Conservation (phyloP, 2,329 filamentous ascomycete genomes). For the Beauveria rudraprayagi region DNA sequence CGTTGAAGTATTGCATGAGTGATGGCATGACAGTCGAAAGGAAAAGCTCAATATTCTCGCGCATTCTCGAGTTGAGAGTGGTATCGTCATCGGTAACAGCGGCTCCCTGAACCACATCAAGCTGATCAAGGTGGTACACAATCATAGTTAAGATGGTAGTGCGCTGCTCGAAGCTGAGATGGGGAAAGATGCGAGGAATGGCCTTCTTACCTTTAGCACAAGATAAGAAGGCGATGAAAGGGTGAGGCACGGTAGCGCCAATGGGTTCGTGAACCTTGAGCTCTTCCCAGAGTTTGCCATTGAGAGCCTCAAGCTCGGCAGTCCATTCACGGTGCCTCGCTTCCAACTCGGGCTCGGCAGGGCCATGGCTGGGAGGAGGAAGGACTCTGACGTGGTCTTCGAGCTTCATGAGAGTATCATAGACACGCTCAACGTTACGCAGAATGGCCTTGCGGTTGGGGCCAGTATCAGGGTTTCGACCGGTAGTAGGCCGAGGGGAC, state of each 20-base stretch:
- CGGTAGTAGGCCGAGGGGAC: constrained; percentile 41
- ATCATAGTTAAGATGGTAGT: constrained; percentile 96
- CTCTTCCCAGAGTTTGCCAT: constrained; percentile 72
- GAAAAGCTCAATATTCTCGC: constrained; percentile 91
- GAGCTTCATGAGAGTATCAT: constrained; percentile 81
- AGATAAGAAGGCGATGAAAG: constrained; percentile 92
- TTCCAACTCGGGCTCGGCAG: constrained; percentile 55
- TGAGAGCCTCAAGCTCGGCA: constrained; percentile 53
- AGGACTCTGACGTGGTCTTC: constrained; percentile 85
- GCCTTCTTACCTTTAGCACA: constrained; percentile 95
- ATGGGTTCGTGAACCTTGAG: constrained; percentile 93
- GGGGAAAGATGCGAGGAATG: constrained; percentile 88
- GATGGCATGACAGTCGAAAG: constrained; percentile 81
- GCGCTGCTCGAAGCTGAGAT: constrained; percentile 85
- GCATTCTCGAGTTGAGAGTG: constrained; percentile 62
- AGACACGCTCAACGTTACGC: constrained; percentile 81
- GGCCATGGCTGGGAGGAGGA: constrained; percentile 52
- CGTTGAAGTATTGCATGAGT: constrained; percentile 81
- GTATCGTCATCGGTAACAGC: constrained; percentile 67
- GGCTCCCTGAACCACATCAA: constrained; percentile 81
- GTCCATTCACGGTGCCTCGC: constrained; percentile 71
- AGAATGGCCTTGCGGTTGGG: constrained; percentile 77
- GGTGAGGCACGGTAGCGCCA: constrained; percentile 67
- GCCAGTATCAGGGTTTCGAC: constrained; percentile 34
- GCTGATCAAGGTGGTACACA: constrained; percentile 80